phyloP scores from a whole-genome alignment of 2,329 filamentous ascomycete genomes.

The Aspergillus brasiliensis region DNA sequence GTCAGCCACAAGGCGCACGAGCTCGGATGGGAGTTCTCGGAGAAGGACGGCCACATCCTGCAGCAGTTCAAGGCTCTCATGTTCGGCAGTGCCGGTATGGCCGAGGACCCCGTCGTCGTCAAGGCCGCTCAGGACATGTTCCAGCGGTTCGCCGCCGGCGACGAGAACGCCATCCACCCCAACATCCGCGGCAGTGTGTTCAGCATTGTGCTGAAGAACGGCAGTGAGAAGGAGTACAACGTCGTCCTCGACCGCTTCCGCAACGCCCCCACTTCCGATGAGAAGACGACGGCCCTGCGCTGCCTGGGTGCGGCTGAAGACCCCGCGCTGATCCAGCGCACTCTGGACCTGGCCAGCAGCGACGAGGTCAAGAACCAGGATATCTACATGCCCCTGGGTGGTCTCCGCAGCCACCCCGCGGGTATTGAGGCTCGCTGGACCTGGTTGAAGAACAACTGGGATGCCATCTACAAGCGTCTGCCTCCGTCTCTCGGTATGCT shows the following conservation, averaged over 20 bases:
- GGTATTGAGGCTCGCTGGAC: conserved; percentile 79
- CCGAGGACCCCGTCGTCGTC: conserved; percentile 77
- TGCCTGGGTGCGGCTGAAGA: conserved; percentile 76
- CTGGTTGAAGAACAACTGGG: conserved; percentile 89
- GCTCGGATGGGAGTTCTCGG: conserved; percentile 84
- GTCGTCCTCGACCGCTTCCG: conserved; percentile 74
- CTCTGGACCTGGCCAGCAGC: conserved; percentile 72
- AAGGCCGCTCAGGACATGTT: conserved; percentile 89
- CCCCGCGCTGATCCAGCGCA: conserved; percentile 77
- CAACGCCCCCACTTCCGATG: conserved; percentile 74
- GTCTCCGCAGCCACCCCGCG: conserved; percentile 72
- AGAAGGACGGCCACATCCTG: conserved; percentile 81
- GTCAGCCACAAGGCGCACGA: conserved; percentile 79
- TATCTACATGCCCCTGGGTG: conserved; percentile 83
- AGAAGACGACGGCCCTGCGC: conserved; percentile 89
- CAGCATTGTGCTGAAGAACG: conserved; percentile 78
- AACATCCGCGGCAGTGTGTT: conserved; percentile 89
- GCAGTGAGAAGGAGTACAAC: conserved; percentile 84
- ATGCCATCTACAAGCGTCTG: conserved; percentile 75
- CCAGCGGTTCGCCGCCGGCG: conserved; percentile 75
- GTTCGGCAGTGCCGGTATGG: conserved; percentile 79
- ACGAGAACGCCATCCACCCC: conserved; percentile 80
- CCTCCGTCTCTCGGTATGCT: conserved; percentile 87
- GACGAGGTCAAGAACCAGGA: conserved; percentile 92
- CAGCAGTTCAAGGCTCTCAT: conserved; percentile 94